phyloP scores from a whole-genome alignment of 1,284 basidiomycete species.

The Microbotryomycetes sp. region DNA sequence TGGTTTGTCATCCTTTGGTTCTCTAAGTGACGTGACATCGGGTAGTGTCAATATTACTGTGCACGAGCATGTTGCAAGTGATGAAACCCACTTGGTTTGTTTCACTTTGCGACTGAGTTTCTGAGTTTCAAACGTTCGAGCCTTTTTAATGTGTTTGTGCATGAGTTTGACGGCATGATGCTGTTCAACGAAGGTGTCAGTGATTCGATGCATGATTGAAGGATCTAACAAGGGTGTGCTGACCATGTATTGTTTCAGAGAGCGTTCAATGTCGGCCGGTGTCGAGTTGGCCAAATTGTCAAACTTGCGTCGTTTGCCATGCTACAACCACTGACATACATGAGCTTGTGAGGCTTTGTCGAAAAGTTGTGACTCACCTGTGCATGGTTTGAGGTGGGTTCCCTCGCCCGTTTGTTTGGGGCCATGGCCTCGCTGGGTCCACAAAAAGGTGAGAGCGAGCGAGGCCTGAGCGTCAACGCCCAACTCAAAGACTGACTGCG shows the following conservation, averaged over 20 bases:
- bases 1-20: slow-evolving; percentile 43
- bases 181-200: too few species aligned
- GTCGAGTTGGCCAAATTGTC: neutral
- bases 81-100: slow-evolving; percentile 53
- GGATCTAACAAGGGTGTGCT: neutral
- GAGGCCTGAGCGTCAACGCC: too few species aligned
- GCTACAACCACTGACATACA: too few species aligned
- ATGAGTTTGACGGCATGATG: slow-evolving; percentile 63
- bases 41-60: neutral
- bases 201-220: too few species aligned
- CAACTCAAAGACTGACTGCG: too few species aligned
- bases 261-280: neutral
- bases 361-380: too few species aligned
- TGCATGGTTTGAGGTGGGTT: too few species aligned
- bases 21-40: slow-evolving; percentile 31
- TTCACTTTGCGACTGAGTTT: slow-evolving; percentile 78
- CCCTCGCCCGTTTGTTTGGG: too few species aligned
- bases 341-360: too few species aligned
- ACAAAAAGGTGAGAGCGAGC: too few species aligned
- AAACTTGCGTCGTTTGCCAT: neutral
- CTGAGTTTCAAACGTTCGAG: slow-evolving; percentile 73
- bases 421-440: too few species aligned
- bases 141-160: slow-evolving; percentile 67
- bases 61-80: neutral
- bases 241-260: neutral